These are phyloP conservation scores for Aspergillus taichungensis DNA, from an alignment of 495 filamentous ascomycete genomes.

Conservation along the genomic window DNA sequence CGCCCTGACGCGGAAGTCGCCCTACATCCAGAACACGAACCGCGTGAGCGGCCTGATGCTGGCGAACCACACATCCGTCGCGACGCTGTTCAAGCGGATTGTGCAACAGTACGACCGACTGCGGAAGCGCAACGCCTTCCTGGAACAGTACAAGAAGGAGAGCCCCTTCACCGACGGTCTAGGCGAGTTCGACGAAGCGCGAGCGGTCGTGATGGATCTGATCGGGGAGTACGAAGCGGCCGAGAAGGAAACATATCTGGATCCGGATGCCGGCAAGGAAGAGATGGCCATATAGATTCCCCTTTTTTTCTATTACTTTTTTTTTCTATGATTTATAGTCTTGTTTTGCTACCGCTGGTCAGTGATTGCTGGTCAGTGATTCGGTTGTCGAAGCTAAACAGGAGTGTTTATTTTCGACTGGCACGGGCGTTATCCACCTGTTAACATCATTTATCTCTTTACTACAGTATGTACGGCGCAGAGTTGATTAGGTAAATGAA, in stretches of 20 bases:
- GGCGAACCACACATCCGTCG: slow-evolving; percentile 95
- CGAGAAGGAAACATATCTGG: slow-evolving; percentile 79
- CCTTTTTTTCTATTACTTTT: slow-evolving; percentile 2
- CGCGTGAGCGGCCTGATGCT: slow-evolving; percentile 95
- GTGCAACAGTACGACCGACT: slow-evolving; percentile 83
- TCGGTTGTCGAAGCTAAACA: too few relatives aligned
- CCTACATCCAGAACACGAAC: slow-evolving; percentile 78
- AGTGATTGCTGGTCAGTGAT: slow-evolving; percentile 4
- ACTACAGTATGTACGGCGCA: not conserved
- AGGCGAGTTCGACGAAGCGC: slow-evolving; percentile 92
- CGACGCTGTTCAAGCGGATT: slow-evolving; percentile 92
- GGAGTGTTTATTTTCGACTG: slow-evolving; percentile 7
- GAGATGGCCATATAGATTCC: slow-evolving; percentile 24
- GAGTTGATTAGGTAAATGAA: not conserved
- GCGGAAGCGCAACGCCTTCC: slow-evolving; percentile 91
- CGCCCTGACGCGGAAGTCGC: slow-evolving; percentile 89
- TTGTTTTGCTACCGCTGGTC: slow-evolving; percentile 3
- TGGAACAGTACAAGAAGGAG: slow-evolving; percentile 92
- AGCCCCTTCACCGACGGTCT: slow-evolving; percentile 82
- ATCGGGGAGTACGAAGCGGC: slow-evolving; percentile 94
- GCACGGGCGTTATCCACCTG: slow-evolving; percentile 12
- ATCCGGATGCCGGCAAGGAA: slow-evolving; percentile 51
- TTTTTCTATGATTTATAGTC: slow-evolving; percentile 2
- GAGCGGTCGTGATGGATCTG: slow-evolving; percentile 77
- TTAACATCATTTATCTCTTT: slow-evolving; percentile 5